A percentile compares a stretch with the other conserved stretches of the same genome.
phyloP scores from a whole-genome alignment of 164 flowering plant genomes.

The Akebia trifoliata region DNA sequence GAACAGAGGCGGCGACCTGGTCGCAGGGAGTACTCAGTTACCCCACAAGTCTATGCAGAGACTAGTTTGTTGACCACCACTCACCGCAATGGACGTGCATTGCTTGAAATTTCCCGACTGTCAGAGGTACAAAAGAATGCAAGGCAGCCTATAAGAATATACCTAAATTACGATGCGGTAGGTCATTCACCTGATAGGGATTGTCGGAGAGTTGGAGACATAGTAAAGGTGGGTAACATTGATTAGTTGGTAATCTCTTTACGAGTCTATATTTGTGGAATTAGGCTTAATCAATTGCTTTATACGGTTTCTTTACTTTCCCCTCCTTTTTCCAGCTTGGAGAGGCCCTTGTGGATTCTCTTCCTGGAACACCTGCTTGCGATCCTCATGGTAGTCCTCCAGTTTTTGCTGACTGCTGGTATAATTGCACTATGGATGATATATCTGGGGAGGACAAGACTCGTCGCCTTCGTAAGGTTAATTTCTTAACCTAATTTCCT shows the following conservation, averaged over 20 bases:
- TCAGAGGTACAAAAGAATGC: slow-evolving; percentile 30
- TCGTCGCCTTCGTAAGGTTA: slow-evolving; percentile 90
- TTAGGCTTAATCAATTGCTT: too few species aligned
- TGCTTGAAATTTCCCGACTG: slow-evolving; percentile 44
- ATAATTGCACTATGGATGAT: slow-evolving; percentile 92
- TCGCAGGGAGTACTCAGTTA: slow-evolving; percentile 74
- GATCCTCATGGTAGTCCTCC: slow-evolving; percentile 90
- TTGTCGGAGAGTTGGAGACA: slow-evolving; percentile 74
- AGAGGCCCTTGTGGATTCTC: slow-evolving; percentile 63
- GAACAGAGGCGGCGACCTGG: slow-evolving; percentile 88
- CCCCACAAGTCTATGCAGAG: slow-evolving; percentile 78
- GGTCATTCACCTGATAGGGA: slow-evolving; percentile 97
- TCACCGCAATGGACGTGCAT: slow-evolving; percentile 57
- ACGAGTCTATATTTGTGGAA: too few species aligned
- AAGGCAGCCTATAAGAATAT: slow-evolving; percentile 85
- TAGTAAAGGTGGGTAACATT: slow-evolving; percentile 67
- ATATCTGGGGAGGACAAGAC: slow-evolving; percentile 86
- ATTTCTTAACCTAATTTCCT: too few species aligned
- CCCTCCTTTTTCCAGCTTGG: slow-evolving; percentile 58
- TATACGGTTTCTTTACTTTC: too few species aligned
- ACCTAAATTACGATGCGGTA: slow-evolving; percentile 95
- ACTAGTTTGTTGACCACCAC: slow-evolving; percentile 29
- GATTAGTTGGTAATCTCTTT: not conserved
- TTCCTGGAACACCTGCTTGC: slow-evolving; percentile 61
- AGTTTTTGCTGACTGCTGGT: slow-evolving; percentile 93